Evolutionary conservation across 176 grass and related monocot species (phyloP), one percentile per base, ranked within the genome.

Genomic region (Cymbopogon citratus): DNA sequence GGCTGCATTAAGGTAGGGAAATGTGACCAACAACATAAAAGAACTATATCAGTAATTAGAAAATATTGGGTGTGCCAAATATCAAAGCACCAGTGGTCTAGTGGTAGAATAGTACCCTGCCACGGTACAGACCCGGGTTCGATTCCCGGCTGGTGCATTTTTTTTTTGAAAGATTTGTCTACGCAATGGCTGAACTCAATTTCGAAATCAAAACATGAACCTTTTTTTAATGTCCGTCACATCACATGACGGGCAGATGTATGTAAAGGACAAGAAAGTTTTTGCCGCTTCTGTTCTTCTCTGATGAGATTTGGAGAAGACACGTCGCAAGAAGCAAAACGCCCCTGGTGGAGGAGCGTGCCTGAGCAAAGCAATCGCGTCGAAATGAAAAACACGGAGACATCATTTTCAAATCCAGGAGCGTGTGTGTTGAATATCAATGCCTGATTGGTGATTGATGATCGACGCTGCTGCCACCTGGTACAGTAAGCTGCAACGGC

Each of bases 71-170:
- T n/a, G n/a, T n/a, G n/a, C n/a, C n/a, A n/a, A n/a, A n/a, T n/a
- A n/a, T n/a, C n/a, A 33, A 33, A 33, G 31, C 88, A 94, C 88
- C 89, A 91, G 86, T 89, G 76, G 83, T 92, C 90, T 90, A 91
- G 89, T 93, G 92, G 89, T 94, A 89, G 86, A 91, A 87, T 89
- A 88, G 89, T 89, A 91, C 89, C 87, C 89, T 94, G 89, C 89
- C 89, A 91, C 81, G 92, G 90, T 95, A 90, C 80, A 91, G 89
- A 90, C 90, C 82, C 87, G 81, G 81, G 83, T 89, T 89, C 73
- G 87, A 89, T 86, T 89, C 83, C 78, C 87, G 66, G 83, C 87
- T 86, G 87, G 67, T 84, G 66, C 66, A n/a, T 0, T 0, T 28
- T 12, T 5, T 28, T 0, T 6, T 49, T 49, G 14, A 0, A 19